Percentiles rank a stretch among this genome's conserved stretches.
phyloP scores from a whole-genome alignment of 2,329 filamentous ascomycete species.

The Claviceps sp. region DNA sequence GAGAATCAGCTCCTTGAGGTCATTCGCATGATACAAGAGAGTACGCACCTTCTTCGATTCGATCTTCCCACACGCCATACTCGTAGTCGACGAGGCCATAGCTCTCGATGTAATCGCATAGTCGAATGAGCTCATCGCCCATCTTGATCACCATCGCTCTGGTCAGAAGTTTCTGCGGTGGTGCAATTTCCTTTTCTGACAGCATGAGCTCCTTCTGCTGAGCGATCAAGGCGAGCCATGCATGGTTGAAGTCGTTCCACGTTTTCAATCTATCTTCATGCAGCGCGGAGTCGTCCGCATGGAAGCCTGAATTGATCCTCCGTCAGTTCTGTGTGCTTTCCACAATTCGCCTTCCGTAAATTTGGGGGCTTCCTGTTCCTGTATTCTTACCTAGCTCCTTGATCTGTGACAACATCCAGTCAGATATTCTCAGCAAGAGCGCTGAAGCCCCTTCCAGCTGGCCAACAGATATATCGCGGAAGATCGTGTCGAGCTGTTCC shows the following conservation, averaged over 20 bases:
- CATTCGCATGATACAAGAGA: neutral
- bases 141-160: slow-evolving; percentile 60
- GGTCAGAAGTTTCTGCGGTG: slow-evolving; percentile 50
- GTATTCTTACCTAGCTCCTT: slow-evolving; percentile 37
- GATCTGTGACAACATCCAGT: slow-evolving; percentile 43
- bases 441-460: slow-evolving; percentile 36
- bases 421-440: slow-evolving; percentile 37
- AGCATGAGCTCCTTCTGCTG: slow-evolving; percentile 67
- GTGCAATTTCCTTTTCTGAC: slow-evolving; percentile 42
- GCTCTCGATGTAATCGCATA: slow-evolving; percentile 78
- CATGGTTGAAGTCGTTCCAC: slow-evolving; percentile 91
- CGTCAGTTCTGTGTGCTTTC: neutral
- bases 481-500: slow-evolving; percentile 49
- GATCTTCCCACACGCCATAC: slow-evolving; percentile 91
- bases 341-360: no score
- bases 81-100: slow-evolving; percentile 96
- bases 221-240: slow-evolving; percentile 74
- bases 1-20: neutral
- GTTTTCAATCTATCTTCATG: slow-evolving; percentile 67
- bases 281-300: slow-evolving; percentile 65
- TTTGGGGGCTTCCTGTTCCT: neutral
- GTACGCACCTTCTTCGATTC: slow-evolving; percentile 65
- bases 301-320: slow-evolving; percentile 43
- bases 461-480: slow-evolving; percentile 51
- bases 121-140: slow-evolving; percentile 65